These are phyloP conservation scores for Rosa chinensis DNA, from an alignment of 306 rosid genomes.

Conservation along the genomic window DNA sequence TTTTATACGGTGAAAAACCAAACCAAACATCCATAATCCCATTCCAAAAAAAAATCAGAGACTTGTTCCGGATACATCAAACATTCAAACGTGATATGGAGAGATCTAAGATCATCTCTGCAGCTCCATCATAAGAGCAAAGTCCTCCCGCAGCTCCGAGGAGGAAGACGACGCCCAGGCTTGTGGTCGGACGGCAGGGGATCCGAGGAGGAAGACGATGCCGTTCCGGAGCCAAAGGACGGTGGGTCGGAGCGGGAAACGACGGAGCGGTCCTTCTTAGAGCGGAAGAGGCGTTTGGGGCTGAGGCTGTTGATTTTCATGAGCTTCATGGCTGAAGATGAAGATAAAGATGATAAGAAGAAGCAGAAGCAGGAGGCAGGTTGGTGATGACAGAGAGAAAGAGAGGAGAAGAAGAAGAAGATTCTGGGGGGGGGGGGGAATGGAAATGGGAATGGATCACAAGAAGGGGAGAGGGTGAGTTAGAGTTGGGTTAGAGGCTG, in stretches of 20 bases:
- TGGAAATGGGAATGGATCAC: too few species aligned
- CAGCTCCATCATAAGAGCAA: constrained; percentile 79
- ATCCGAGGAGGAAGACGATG: constrained; percentile 29
- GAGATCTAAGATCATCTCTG: constrained; percentile 30
- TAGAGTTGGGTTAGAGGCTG: too few species aligned
- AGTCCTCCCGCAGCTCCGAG: constrained; percentile 66
- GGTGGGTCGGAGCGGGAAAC: constrained; percentile 57
- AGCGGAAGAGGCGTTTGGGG: constrained; percentile 57
- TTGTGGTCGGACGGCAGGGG: background rate
- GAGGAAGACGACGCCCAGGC: constrained; percentile 34
- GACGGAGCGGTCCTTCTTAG: constrained; percentile 41
- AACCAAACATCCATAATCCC: background rate
- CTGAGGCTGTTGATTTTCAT: constrained; percentile 44
- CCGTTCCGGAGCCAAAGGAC: constrained; percentile 34
- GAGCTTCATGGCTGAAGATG: constrained; percentile 48
- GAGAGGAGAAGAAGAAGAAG: background rate
- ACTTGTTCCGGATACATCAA: too few species aligned
- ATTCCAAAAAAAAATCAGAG: background rate
- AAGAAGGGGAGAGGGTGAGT: too few species aligned
- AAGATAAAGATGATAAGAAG: background rate
- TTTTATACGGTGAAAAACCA: background rate
- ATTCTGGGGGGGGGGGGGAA: too few species aligned
- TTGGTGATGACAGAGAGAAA: background rate
- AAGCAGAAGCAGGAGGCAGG: too few species aligned
- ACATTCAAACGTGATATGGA: too few species aligned